These are phyloP conservation scores for Yamadazyma taylorii DNA, from an alignment of 1,139 yeast species.

Conservation along the genomic window DNA sequence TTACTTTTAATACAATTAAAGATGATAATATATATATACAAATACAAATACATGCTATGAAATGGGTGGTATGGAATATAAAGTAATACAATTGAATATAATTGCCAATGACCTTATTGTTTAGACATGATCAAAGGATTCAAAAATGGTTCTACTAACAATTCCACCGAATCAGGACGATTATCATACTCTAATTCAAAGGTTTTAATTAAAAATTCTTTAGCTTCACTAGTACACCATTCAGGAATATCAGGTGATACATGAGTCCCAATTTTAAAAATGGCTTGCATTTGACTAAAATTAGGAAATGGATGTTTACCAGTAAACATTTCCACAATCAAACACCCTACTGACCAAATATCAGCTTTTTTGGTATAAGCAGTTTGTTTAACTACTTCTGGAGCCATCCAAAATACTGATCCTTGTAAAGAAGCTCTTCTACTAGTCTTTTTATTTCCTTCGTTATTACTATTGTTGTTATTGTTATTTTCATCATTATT, in stretches of 20 bases:
- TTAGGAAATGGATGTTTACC: conserved; percentile 95
- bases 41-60: no score
- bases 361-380: conserved; percentile 89
- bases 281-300: conserved; percentile 94
- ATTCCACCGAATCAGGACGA: conserved; percentile 72
- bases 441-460: conserved; percentile 27
- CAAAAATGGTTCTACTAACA: conserved; percentile 62
- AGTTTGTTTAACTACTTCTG: conserved; percentile 91
- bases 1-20: neutral
- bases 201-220: conserved; percentile 61
- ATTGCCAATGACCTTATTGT: conserved; percentile 8
- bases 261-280: conserved; percentile 86
- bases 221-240: conserved; percentile 71
- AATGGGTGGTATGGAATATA: no score
- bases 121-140: conserved; percentile 51
- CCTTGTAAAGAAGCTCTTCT: conserved; percentile 89
- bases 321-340: conserved; percentile 90
- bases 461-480: conserved; percentile 24
- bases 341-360: conserved; percentile 94
- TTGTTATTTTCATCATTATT: conserved; percentile 21
- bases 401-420: conserved; percentile 98
- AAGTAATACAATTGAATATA: no score
- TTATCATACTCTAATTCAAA: conserved; percentile 73
- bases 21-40: no score
- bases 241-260: conserved; percentile 75